A percentile compares a stretch with the other conserved stretches of the same genome.
Evolutionary conservation across 2,329 filamentous ascomycete species (phyloP).

Genomic region (Microdochium bolleyi): DNA sequence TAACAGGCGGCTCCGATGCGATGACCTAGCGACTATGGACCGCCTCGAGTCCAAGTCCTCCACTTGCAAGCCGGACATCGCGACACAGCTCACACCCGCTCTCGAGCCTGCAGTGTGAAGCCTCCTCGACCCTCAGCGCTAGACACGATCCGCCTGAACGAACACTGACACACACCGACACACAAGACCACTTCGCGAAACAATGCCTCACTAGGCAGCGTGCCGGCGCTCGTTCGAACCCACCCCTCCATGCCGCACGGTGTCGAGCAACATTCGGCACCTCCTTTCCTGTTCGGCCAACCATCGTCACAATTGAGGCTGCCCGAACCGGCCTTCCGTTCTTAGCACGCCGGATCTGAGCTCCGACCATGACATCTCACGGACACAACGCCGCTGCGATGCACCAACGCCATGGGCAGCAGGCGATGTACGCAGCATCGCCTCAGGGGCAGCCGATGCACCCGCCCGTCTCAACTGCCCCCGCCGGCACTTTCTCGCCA

Average conservation of each 20-base stretch:
- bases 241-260: not conserved
- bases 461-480: conserved; percentile 27
- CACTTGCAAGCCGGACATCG: not conserved
- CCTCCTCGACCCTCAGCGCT: not conserved
- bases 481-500: conserved; percentile 82
- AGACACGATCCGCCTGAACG: not conserved
- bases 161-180: not conserved
- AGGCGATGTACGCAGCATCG: not conserved
- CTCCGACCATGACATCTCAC: conserved; percentile 17
- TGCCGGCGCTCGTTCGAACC: not conserved
- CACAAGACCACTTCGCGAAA: not conserved
- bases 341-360: not conserved
- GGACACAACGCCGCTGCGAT: conserved; percentile 11
- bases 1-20: not conserved
- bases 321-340: not conserved
- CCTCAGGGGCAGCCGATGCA: not conserved
- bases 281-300: not conserved
- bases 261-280: not conserved
- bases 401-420: not conserved
- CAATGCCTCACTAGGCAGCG: not conserved
- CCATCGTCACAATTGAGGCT: not conserved
- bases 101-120: not conserved
- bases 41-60: not conserved
- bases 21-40: not conserved
- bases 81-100: not conserved